Conservation (phyloP, 768 basidiomycete species). For the Mycena amicta region DNA sequence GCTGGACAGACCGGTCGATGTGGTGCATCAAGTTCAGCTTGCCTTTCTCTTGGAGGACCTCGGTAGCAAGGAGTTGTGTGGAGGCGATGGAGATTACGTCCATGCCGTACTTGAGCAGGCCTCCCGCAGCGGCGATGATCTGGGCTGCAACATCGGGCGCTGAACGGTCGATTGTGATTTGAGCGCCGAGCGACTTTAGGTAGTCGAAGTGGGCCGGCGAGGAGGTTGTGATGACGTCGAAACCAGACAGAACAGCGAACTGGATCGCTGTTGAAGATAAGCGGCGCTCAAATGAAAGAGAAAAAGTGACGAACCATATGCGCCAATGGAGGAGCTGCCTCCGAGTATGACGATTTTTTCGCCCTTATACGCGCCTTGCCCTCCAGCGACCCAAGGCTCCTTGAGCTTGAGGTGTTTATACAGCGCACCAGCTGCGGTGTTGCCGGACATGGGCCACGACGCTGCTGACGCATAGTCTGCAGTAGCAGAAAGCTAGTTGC, state of each 20-base stretch:
- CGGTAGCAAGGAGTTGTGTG: conserved; percentile 1
- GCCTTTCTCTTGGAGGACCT: conserved; percentile 6
- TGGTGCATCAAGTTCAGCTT: background rate
- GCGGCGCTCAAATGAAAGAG: background rate
- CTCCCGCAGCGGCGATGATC: conserved; percentile 1
- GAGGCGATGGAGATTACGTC: background rate
- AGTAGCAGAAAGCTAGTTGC: background rate
- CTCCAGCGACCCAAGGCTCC: conserved; percentile 3
- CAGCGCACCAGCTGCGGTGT: conserved; percentile 7
- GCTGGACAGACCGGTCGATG: background rate
- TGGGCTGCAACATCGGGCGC: conserved; percentile 24
- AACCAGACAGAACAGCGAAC: conserved; percentile 11
- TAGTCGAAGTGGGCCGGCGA: conserved; percentile 28
- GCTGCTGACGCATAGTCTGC: conserved; percentile 6
- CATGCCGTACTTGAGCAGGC: background rate
- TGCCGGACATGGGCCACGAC: conserved; percentile 4
- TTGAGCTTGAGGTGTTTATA: conserved; percentile 7
- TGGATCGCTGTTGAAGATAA: conserved; percentile 6
- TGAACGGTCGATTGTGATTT: conserved; percentile 31
- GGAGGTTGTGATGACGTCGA: conserved; percentile 34
- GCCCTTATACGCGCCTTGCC: conserved; percentile 10
- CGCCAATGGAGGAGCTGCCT: conserved; percentile 12
- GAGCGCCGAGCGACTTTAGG: conserved; percentile 32
- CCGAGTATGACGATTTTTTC: conserved; percentile 10
- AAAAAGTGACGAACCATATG: background rate